Conservation (phyloP, 2,329 filamentous ascomycete species). For the Graphilbum ipis-grandicollis region DNA sequence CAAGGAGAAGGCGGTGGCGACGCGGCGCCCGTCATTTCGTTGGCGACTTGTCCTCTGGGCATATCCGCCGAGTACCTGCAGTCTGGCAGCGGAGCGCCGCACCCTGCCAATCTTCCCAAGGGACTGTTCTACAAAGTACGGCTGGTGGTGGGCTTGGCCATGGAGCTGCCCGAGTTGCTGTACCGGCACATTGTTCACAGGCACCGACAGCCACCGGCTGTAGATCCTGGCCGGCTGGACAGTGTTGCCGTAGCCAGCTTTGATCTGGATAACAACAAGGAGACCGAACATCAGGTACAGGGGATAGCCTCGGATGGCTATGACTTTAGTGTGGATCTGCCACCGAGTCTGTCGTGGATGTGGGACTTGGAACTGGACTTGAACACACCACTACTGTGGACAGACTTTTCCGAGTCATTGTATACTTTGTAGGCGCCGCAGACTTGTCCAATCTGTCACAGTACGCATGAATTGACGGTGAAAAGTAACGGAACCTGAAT, state of each 20-base stretch:
- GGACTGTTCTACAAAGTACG: background rate
- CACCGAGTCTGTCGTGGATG: background rate
- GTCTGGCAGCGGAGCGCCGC: background rate
- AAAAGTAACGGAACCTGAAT: too few relatives aligned
- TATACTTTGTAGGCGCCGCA: too few relatives aligned
- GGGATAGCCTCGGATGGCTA: background rate
- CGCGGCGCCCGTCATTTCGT: background rate
- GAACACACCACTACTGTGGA: background rate
- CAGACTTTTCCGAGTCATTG: background rate
- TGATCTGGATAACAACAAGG: too few relatives aligned
- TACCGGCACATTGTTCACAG: background rate
- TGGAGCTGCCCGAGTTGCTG: background rate
- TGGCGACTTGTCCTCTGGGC: background rate
- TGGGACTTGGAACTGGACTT: background rate
- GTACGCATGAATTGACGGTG: too few relatives aligned
- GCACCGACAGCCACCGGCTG: background rate
- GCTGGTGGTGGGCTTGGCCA: background rate
- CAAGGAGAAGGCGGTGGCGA: background rate
- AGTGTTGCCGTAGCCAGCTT: too few relatives aligned
- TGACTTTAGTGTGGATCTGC: background rate
- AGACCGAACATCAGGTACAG: too few relatives aligned
- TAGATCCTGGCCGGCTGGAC: too few relatives aligned
- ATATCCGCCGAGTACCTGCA: background rate
- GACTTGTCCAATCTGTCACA: too few relatives aligned
- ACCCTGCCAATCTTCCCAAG: background rate